Evolutionary conservation across 2,329 filamentous ascomycete species (phyloP).

Genomic region (Arthrobotrys conoides): DNA sequence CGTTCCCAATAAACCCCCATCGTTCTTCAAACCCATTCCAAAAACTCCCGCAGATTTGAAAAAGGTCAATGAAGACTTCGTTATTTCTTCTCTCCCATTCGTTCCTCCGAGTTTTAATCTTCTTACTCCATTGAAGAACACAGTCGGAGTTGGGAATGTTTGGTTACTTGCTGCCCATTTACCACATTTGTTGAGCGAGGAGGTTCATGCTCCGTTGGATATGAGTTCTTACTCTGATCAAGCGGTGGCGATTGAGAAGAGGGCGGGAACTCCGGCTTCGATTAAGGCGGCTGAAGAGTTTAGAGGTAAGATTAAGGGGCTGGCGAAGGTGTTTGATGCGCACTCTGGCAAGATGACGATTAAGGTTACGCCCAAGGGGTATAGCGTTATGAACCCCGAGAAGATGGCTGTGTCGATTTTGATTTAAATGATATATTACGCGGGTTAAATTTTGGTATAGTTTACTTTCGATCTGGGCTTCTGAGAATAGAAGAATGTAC

Average conservation of each 20-base stretch:
- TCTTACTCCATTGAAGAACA: not conserved
- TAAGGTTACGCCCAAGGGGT: conserved; percentile 49
- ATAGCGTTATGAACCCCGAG: conserved; percentile 67
- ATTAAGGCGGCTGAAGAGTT: not conserved
- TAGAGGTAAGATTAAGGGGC: not conserved
- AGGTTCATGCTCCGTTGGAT: conserved; percentile 67
- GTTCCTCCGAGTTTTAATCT: conserved; percentile 62
- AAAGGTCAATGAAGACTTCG: conserved; percentile 64
- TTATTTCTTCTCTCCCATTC: conserved; percentile 68
- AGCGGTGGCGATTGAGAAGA: not conserved
- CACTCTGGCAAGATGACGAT: not conserved
- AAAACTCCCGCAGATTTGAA: conserved; percentile 65
- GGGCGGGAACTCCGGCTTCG: not conserved
- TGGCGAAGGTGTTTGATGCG: not conserved
- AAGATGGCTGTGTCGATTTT: conserved; percentile 67
- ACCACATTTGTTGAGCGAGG: conserved; percentile 69
- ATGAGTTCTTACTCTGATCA: conserved; percentile 67
- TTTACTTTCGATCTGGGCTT: too few species aligned
- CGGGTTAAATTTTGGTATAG: too few species aligned
- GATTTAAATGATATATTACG: conserved; percentile 59
- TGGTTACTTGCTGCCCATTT: conserved; percentile 70
- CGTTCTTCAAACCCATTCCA: conserved; percentile 67
- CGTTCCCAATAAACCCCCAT: conserved; percentile 69
- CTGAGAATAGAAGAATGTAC: too few species aligned
- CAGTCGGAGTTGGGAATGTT: conserved; percentile 64